Conservation (phyloP, 1,139 yeast genomes). For the Candida frijolesensis region DNA sequence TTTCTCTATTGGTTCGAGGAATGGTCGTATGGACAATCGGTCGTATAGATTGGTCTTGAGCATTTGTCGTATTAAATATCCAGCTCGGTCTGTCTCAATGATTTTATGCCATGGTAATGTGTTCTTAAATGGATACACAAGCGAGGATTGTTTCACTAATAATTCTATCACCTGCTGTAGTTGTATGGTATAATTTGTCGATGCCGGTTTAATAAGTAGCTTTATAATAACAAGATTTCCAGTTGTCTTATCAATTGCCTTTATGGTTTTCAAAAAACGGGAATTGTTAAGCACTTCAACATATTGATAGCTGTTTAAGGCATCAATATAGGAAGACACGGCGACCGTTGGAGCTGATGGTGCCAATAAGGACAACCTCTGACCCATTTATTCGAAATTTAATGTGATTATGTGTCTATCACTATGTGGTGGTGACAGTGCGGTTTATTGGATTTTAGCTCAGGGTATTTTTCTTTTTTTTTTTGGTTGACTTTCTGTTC, state of each 20-base stretch:
- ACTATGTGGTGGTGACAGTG: too few species aligned
- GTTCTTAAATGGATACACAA: conserved; percentile 56
- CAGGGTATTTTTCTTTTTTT: neutral
- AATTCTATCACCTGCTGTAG: conserved; percentile 38
- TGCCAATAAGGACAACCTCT: conserved; percentile 78
- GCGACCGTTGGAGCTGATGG: conserved; percentile 94
- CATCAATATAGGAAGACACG: conserved; percentile 84
- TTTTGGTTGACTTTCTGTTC: neutral
- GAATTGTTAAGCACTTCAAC: conserved; percentile 72
- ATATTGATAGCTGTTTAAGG: conserved; percentile 73
- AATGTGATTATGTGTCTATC: neutral
- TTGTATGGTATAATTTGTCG: conserved; percentile 34
- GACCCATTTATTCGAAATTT: conserved; percentile 61
- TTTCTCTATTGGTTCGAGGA: conserved; percentile 78
- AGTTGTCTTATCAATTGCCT: conserved; percentile 63
- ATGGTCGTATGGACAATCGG: conserved; percentile 84
- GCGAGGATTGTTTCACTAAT: conserved; percentile 35
- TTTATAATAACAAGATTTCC: conserved; percentile 74
- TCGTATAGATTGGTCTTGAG: conserved; percentile 81
- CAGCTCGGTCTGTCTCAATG: conserved; percentile 90
- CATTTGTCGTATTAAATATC: conserved; percentile 83
- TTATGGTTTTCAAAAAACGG: conserved; percentile 82
- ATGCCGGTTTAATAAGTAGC: conserved; percentile 75
- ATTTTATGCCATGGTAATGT: conserved; percentile 72
- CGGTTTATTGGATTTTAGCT: neutral